Percentiles rank a stretch among this genome's conserved stretches.
These are phyloP conservation scores for Periconia sp. DNA, from an alignment of 2,329 filamentous ascomycete species.

Conservation along the genomic window DNA sequence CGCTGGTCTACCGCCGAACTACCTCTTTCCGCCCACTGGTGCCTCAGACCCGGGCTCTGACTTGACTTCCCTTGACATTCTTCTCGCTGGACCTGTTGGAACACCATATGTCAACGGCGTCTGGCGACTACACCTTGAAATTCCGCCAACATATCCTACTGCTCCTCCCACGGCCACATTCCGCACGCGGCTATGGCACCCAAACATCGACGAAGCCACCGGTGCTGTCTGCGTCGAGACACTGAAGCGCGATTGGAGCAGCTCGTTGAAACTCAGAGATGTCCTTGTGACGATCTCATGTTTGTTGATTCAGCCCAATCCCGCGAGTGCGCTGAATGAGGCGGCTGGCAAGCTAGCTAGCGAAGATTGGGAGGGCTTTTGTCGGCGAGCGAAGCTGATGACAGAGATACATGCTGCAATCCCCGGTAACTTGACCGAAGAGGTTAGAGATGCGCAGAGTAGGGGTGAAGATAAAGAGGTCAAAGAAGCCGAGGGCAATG, in stretches of 20 bases:
- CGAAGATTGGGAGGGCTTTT: slow-evolving; percentile 65
- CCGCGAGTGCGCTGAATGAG: slow-evolving; percentile 68
- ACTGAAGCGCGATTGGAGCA: slow-evolving; percentile 67
- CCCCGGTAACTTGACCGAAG: slow-evolving; percentile 51
- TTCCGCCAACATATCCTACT: slow-evolving; percentile 63
- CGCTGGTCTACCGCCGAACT: slow-evolving; percentile 64
- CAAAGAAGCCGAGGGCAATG: slow-evolving; percentile 14
- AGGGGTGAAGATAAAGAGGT: slow-evolving; percentile 58
- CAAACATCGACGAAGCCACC: slow-evolving; percentile 67
- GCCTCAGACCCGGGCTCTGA: slow-evolving; percentile 53
- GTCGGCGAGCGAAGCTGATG: slow-evolving; percentile 65
- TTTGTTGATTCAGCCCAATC: slow-evolving; percentile 68
- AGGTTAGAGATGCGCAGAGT: slow-evolving; percentile 60
- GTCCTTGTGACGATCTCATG: slow-evolving; percentile 66
- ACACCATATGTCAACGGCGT: slow-evolving; percentile 66
- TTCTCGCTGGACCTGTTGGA: slow-evolving; percentile 64
- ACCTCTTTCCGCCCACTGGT: slow-evolving; percentile 58
- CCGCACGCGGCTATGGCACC: slow-evolving; percentile 67
- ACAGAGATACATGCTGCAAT: slow-evolving; percentile 66
- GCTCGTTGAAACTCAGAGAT: slow-evolving; percentile 63
- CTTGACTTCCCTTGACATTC: slow-evolving; percentile 62
- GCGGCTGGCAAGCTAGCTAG: slow-evolving; percentile 63
- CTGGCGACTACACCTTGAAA: slow-evolving; percentile 65
- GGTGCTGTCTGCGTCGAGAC: slow-evolving; percentile 70
- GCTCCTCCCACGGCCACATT: slow-evolving; percentile 64